phyloP scores from a whole-genome alignment of 2,329 filamentous ascomycete genomes.

The Fusarium paranaense region DNA sequence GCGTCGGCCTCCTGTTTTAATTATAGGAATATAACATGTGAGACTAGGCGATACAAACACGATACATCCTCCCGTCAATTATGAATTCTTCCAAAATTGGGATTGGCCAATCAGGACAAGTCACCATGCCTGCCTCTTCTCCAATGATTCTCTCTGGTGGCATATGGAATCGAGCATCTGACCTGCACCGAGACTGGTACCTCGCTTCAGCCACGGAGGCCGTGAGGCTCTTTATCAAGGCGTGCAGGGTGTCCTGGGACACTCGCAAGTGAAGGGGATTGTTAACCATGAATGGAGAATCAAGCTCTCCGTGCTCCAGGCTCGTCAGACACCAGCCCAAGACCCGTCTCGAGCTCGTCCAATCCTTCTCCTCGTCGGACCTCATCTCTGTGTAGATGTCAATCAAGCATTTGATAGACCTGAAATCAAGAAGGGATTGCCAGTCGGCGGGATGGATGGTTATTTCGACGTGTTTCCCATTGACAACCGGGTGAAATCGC shows the following conservation, averaged over 20 bases:
- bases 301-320: background rate
- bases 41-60: background rate
- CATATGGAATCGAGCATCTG: background rate
- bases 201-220: no score
- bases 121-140: background rate
- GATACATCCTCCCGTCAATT: background rate
- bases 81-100: background rate
- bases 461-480: background rate
- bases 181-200: background rate
- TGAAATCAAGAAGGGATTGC: background rate
- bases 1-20: no score
- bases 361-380: background rate
- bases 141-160: background rate
- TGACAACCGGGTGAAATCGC: background rate
- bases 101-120: background rate
- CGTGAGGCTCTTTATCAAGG: no score
- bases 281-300: no score
- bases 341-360: background rate
- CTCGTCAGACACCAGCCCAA: no score
- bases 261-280: background rate
- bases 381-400: background rate
- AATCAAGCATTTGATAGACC: background rate
- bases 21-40: no score
- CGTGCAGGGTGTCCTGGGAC: background rate
- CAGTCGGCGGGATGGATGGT: background rate